Conservation (phyloP, 2,329 filamentous ascomycete genomes). For the Cladosporium phlei region DNA sequence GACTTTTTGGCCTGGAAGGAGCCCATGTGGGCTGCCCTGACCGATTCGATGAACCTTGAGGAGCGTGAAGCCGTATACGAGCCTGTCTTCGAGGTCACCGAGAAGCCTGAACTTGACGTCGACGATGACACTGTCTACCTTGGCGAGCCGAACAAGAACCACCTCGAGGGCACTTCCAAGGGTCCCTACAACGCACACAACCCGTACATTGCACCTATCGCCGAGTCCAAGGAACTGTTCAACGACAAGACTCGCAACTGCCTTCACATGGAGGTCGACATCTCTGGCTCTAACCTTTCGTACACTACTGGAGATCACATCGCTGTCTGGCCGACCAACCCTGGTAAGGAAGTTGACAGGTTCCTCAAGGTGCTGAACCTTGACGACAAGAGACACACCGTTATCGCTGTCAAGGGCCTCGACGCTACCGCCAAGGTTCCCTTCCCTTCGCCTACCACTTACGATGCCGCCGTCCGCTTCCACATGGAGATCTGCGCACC, state of each 20-base stretch:
- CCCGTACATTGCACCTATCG: constrained; percentile 87
- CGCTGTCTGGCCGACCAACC: constrained; percentile 93
- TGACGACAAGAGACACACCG: constrained; percentile 68
- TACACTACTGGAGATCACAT: constrained; percentile 98
- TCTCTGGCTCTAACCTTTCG: constrained; percentile 79
- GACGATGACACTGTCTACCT: constrained; percentile 83
- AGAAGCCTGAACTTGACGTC: constrained; percentile 60
- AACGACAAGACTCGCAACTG: constrained; percentile 87
- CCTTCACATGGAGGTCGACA: constrained; percentile 90
- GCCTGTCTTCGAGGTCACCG: constrained; percentile 77
- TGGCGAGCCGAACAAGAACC: constrained; percentile 76
- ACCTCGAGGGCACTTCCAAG: constrained; percentile 77
- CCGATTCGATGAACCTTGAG: constrained; percentile 78
- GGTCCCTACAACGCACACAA: constrained; percentile 88
- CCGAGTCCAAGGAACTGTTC: constrained; percentile 87
- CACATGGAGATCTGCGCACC: constrained; percentile 96
- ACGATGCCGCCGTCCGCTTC: constrained; percentile 87
- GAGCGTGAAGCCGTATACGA: constrained; percentile 97
- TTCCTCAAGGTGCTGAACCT: constrained; percentile 78
- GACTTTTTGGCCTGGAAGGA: constrained; percentile 99
- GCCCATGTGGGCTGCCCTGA: constrained; percentile 89
- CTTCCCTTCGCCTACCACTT: constrained; percentile 94
- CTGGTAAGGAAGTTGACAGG: constrained; percentile 85
- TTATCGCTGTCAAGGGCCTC: constrained; percentile 83
- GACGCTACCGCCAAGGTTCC: constrained; percentile 96